Percentiles rank a stretch among this genome's conserved stretches.
Evolutionary conservation across 306 rosid species (phyloP).

Genomic region (Trifolium fragiferum): DNA sequence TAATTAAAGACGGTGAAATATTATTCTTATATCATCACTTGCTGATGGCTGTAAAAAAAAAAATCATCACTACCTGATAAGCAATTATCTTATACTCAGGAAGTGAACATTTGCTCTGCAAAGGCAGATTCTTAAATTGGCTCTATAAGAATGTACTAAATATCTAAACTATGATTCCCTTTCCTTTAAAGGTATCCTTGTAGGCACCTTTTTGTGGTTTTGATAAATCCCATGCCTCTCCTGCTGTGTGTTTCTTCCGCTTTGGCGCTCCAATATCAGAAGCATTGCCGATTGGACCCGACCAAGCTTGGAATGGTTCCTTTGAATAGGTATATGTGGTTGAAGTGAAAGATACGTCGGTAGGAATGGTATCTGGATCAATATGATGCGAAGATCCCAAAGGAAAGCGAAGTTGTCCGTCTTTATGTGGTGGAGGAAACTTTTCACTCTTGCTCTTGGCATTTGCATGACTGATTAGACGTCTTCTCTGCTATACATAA

Average conservation of each 20-base stretch:
- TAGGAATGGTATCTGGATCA: slow-evolving; percentile 77
- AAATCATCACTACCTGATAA: slow-evolving; percentile 41
- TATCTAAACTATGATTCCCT: slow-evolving; percentile 53
- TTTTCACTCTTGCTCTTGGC: slow-evolving; percentile 98
- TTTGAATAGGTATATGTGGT: slow-evolving; percentile 67
- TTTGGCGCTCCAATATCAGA: slow-evolving; percentile 56
- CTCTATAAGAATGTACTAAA: slow-evolving; percentile 42
- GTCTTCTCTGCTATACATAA: slow-evolving; percentile 74
- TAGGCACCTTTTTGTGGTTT: slow-evolving; percentile 43
- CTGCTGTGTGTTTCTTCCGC: slow-evolving; percentile 63
- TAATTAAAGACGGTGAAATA: slow-evolving; percentile 34
- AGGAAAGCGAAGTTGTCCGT: slow-evolving; percentile 80
- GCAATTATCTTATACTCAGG: slow-evolving; percentile 41
- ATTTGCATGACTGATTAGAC: slow-evolving; percentile 79
- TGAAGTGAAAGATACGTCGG: slow-evolving; percentile 68
- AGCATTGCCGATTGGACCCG: slow-evolving; percentile 80
- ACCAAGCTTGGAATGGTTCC: slow-evolving; percentile 78
- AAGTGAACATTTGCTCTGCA: slow-evolving; percentile 39
- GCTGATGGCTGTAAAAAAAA: slow-evolving; percentile 28
- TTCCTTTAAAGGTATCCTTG: slow-evolving; percentile 61
- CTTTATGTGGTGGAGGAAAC: slow-evolving; percentile 97
- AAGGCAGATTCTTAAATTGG: slow-evolving; percentile 35
- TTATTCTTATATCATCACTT: slow-evolving; percentile 39
- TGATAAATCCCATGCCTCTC: slow-evolving; percentile 56
- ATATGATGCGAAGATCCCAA: slow-evolving; percentile 84